phyloP scores from a whole-genome alignment of 1,284 basidiomycete genomes.

The Microbotryomycetes sp. region DNA sequence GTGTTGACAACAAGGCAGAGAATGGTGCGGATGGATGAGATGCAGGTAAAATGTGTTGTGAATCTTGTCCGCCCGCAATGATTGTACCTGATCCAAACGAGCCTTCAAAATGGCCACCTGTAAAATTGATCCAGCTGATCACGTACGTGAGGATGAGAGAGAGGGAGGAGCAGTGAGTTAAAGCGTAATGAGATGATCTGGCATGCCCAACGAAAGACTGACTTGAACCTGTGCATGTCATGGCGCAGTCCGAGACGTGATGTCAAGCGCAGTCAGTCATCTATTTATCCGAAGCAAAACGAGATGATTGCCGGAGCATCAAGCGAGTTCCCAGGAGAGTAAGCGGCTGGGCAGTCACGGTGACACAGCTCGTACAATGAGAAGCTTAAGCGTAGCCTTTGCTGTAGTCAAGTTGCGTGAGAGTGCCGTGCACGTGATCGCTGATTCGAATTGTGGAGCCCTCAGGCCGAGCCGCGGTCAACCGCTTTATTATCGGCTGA shows the following conservation, averaged over 20 bases:
- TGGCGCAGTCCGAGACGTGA: neutral
- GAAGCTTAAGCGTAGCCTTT: too few relatives aligned
- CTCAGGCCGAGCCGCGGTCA: neutral
- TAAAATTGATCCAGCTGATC: constrained; percentile 31
- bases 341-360: too few relatives aligned
- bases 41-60: constrained; percentile 13
- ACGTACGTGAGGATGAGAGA: neutral
- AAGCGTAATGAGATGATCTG: too few relatives aligned
- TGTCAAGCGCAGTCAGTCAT: too few relatives aligned
- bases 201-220: too few relatives aligned
- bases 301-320: too few relatives aligned
- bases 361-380: too few relatives aligned
- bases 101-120: constrained; percentile 22
- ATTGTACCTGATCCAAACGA: constrained; percentile 17
- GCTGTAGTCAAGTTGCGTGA: too few relatives aligned
- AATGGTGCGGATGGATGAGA: constrained; percentile 20
- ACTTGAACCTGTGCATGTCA: too few relatives aligned
- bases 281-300: too few relatives aligned
- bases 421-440: neutral
- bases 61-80: constrained; percentile 29
- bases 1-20: constrained; percentile 22
- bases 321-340: too few relatives aligned
- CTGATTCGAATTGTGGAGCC: constrained; percentile 6
- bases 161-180: neutral
- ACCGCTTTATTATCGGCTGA: neutral